phyloP scores from a whole-genome alignment of 495 filamentous ascomycete species.

The Friedmanniomyces endolithicus region DNA sequence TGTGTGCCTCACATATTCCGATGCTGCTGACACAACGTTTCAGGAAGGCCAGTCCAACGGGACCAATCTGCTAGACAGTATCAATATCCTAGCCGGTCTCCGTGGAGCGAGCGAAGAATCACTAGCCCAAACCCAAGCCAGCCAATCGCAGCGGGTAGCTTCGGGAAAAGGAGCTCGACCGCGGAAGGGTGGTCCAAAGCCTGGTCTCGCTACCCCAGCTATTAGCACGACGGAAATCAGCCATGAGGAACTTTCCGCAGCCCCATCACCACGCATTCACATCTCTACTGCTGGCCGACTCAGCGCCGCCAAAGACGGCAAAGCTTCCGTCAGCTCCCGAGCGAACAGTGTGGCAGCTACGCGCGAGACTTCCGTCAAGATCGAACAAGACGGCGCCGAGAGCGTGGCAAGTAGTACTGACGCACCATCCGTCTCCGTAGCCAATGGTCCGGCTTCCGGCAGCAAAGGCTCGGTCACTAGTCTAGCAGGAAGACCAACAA shows the following conservation, averaged over 20 bases:
- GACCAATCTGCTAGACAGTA: conserved; percentile 33
- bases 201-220: neutral
- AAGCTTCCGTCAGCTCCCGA: conserved; percentile 4
- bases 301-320: conserved; percentile 8
- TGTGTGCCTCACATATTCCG: neutral
- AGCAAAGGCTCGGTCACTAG: conserved; percentile 14
- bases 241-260: conserved; percentile 18
- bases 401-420: conserved; percentile 14
- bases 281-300: conserved; percentile 5
- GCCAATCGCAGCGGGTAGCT: neutral
- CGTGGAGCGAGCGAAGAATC: conserved; percentile 36
- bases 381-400: conserved; percentile 39
- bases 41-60: conserved; percentile 38
- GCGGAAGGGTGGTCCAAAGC: neutral
- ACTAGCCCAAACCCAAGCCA: neutral
- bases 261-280: conserved; percentile 10
- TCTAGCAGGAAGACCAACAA: conserved; percentile 8
- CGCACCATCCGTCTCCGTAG: neutral
- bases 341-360: conserved; percentile 10
- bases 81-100: conserved; percentile 52
- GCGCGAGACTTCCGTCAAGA: conserved; percentile 35
- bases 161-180: conserved; percentile 1
- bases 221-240: neutral
- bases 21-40: neutral
- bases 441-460: conserved; percentile 21